Conservation (phyloP, 495 filamentous ascomycete species). For the Daldinia caldariorum region DNA sequence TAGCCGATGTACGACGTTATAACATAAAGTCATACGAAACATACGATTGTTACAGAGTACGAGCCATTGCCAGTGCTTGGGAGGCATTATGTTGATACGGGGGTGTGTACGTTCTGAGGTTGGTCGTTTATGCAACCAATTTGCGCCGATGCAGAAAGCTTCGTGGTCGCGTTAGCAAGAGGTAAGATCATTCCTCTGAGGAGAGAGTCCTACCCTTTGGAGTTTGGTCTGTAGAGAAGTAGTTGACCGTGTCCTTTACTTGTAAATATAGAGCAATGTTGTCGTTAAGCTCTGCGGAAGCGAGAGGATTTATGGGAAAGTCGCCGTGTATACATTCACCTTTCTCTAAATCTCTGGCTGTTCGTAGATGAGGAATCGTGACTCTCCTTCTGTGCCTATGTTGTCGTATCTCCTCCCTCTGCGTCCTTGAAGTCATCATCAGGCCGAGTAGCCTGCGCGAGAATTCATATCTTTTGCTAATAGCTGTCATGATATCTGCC, state of each 20-base stretch:
- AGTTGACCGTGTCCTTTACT: conserved; percentile 53
- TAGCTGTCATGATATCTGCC: conserved; percentile 58
- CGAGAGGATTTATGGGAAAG: conserved; percentile 17
- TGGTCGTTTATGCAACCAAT: conserved; percentile 72
- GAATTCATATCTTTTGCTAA: conserved; percentile 70
- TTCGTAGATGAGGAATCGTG: conserved; percentile 19
- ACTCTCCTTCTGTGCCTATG: conserved; percentile 27
- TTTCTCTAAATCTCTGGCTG: conserved; percentile 31
- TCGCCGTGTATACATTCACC: conserved; percentile 26
- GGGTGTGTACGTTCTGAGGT: conserved; percentile 38
- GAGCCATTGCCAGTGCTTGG: conserved; percentile 76
- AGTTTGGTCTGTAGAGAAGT: conserved; percentile 54
- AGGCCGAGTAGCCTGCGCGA: conserved; percentile 72
- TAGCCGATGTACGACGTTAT: conserved; percentile 18
- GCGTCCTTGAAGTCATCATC: conserved; percentile 54
- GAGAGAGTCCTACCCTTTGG: conserved; percentile 39
- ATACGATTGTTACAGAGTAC: conserved; percentile 81
- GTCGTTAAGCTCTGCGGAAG: conserved; percentile 35
- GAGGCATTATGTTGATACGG: conserved; percentile 46
- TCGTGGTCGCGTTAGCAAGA: conserved; percentile 21
- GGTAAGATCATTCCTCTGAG: conserved; percentile 4
- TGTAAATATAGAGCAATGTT: conserved; percentile 42
- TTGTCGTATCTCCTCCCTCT: conserved; percentile 23
- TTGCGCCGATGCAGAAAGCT: conserved; percentile 86
- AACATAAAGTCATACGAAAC: conserved; percentile 16